Percentiles rank a stretch among this genome's conserved stretches.
phyloP scores from a whole-genome alignment of 2,329 filamentous ascomycete genomes.

The Aureobasidium musti region DNA sequence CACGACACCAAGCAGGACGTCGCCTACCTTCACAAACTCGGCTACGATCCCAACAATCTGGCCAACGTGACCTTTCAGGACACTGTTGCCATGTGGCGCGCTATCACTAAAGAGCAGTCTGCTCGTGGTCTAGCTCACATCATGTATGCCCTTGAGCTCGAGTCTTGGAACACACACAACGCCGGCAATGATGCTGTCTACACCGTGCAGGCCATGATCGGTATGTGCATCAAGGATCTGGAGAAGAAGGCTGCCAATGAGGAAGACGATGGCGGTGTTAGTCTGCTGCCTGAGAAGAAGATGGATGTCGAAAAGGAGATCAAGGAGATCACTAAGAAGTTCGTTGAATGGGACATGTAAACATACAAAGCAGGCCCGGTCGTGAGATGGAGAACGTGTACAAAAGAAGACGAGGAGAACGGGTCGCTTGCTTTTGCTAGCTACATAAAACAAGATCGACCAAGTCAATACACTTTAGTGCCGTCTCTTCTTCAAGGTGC shows the following conservation, averaged over 20 bases:
- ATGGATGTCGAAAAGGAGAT: background rate
- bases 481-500: too few species aligned
- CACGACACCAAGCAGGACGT: constrained; percentile 72
- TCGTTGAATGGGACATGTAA: constrained; percentile 22
- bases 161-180: constrained; percentile 50
- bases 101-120: constrained; percentile 57
- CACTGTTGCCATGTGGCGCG: constrained; percentile 69
- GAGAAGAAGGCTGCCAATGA: constrained; percentile 28
- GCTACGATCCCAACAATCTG: constrained; percentile 60
- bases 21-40: constrained; percentile 64
- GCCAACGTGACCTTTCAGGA: constrained; percentile 65
- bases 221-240: constrained; percentile 55
- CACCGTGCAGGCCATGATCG: constrained; percentile 72
- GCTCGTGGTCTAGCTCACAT: constrained; percentile 61
- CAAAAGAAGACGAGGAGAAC: background rate
- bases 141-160: constrained; percentile 65
- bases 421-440: background rate
- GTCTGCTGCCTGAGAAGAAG: constrained; percentile 7
- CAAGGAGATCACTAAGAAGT: constrained; percentile 6
- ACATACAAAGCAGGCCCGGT: background rate
- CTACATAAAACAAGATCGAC: too few species aligned
- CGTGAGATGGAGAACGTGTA: background rate
- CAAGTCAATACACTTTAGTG: too few species aligned
- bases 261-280: constrained; percentile 12
- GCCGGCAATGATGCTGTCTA: constrained; percentile 46